phyloP scores from a whole-genome alignment of 179 eudicot genomes.

The Beta corolliflora region DNA sequence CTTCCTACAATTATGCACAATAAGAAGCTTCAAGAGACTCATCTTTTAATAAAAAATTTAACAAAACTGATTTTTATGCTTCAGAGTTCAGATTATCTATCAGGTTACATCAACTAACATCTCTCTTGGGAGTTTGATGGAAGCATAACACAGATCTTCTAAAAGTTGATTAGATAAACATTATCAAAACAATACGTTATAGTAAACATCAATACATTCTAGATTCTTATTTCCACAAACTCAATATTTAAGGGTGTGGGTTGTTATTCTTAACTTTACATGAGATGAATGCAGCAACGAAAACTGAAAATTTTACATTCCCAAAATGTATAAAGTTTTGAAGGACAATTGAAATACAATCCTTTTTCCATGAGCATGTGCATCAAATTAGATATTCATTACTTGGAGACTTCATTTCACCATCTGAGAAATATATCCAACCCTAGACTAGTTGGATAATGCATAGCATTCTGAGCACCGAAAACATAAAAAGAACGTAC shows the following conservation, averaged over 20 bases:
- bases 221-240: neutral
- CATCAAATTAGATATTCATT: neutral
- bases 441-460: neutral
- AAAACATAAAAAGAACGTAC: neutral
- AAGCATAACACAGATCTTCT: neutral
- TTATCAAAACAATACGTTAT: neutral
- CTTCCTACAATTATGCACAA: slow-evolving; percentile 12
- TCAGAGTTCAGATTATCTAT: neutral
- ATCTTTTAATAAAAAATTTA: neutral
- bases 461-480: neutral
- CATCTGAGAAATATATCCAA: neutral
- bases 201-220: neutral
- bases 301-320: neutral
- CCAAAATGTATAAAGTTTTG: neutral
- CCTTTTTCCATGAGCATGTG: neutral
- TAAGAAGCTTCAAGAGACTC: slow-evolving; percentile 2
- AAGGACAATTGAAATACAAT: neutral
- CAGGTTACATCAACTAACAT: neutral
- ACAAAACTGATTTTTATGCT: neutral
- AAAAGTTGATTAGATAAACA: neutral
- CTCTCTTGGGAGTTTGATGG: neutral
- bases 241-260: neutral
- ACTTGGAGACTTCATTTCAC: neutral
- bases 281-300: neutral
- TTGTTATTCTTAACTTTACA: neutral